Evolutionary conservation across 176 grass and related monocot genomes (phyloP).

Genomic region (Oryza punctata): DNA sequence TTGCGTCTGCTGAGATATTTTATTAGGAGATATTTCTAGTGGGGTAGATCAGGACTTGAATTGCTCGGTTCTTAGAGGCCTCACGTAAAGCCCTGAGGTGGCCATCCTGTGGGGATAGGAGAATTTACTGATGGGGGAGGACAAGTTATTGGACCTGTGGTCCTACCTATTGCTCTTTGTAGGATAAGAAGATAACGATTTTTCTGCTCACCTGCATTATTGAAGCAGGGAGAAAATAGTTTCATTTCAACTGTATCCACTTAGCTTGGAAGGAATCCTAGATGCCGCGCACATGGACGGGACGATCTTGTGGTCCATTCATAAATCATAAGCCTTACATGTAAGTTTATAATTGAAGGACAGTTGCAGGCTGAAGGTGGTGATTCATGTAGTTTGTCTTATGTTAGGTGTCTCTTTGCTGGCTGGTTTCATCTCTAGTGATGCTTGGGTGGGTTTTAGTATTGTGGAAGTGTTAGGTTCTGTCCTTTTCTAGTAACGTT

Average conservation of each 20-base stretch:
- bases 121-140: slow-evolving; percentile 13
- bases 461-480: neutral
- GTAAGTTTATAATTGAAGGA: slow-evolving; percentile 26
- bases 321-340: neutral
- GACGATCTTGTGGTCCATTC: slow-evolving; percentile 17
- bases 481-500: neutral
- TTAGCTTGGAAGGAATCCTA: slow-evolving; percentile 27
- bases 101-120: slow-evolving; percentile 29
- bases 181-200: slow-evolving; percentile 25
- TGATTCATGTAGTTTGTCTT: slow-evolving; percentile 31
- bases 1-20: neutral
- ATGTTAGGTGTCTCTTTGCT: neutral
- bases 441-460: neutral
- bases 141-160: slow-evolving; percentile 19
- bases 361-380: neutral
- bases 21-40: slow-evolving; percentile 33
- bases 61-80: slow-evolving; percentile 35
- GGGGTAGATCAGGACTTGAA: slow-evolving; percentile 23
- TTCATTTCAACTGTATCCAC: neutral
- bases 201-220: slow-evolving; percentile 24
- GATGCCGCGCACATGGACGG: slow-evolving; percentile 19
- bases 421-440: neutral
- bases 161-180: slow-evolving; percentile 19
- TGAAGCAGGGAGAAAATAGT: slow-evolving; percentile 38
- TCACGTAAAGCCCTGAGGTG: neutral